phyloP scores from a whole-genome alignment of 148 eudicot species.

The Heliamphora exappendiculata region DNA sequence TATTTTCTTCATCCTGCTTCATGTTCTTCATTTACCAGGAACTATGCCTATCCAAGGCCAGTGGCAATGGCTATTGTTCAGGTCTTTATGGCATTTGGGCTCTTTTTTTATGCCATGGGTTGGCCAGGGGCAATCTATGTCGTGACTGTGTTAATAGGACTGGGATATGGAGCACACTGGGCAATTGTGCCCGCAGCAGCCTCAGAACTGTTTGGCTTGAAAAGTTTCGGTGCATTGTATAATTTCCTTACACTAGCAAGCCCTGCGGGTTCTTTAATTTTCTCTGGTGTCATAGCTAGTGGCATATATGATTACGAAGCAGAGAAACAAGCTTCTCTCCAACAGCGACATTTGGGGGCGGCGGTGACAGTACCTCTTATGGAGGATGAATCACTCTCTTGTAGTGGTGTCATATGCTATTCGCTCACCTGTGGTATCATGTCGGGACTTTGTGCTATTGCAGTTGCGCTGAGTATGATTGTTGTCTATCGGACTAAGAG shows the following conservation, averaged over 20 bases:
- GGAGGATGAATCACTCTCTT: slow-evolving; percentile 23
- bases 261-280: slow-evolving; percentile 44
- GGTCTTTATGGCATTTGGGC: slow-evolving; percentile 44
- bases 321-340: slow-evolving; percentile 26
- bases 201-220: slow-evolving; percentile 56
- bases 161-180: slow-evolving; percentile 64
- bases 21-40: slow-evolving; percentile 25
- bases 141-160: slow-evolving; percentile 37
- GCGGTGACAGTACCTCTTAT: slow-evolving; percentile 1
- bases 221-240: slow-evolving; percentile 53
- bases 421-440: slow-evolving; percentile 47
- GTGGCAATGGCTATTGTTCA: slow-evolving; percentile 53
- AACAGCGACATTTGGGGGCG: neutral
- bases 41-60: slow-evolving; percentile 53
- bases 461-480: slow-evolving; percentile 30
- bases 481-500: slow-evolving; percentile 45
- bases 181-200: slow-evolving; percentile 54
- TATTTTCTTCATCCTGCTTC: neutral
- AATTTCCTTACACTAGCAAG: slow-evolving; percentile 44
- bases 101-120: slow-evolving; percentile 48
- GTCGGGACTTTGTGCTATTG: slow-evolving; percentile 37
- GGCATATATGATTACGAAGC: slow-evolving; percentile 61
- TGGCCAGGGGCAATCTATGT: slow-evolving; percentile 47
- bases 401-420: slow-evolving; percentile 46
- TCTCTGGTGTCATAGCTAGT: slow-evolving; percentile 47